A percentile compares a stretch with the other conserved stretches of the same genome.
These are phyloP conservation scores for Fusarium lateritium DNA, from an alignment of 2,329 filamentous ascomycete genomes.

Conservation along the genomic window DNA sequence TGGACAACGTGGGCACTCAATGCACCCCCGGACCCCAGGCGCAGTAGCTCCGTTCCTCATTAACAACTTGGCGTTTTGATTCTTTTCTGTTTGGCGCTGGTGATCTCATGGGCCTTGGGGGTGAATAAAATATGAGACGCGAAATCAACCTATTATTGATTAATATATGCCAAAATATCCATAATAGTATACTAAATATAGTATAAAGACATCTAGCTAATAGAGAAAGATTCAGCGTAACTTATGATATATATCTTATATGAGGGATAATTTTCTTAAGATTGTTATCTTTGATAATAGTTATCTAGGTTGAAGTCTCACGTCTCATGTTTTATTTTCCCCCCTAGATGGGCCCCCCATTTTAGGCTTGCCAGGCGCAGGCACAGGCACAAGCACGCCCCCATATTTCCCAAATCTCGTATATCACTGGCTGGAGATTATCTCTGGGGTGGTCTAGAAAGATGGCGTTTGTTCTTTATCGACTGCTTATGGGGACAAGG, in stretches of 20 bases:
- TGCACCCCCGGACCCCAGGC: constrained; percentile 22
- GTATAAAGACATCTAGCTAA: no score
- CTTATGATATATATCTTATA: no score
- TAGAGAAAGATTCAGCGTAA: no score
- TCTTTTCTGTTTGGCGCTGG: constrained; percentile 24
- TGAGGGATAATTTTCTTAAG: no score
- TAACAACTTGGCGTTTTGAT: constrained; percentile 19
- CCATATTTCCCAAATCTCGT: constrained; percentile 34
- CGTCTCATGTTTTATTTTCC: no score
- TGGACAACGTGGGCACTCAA: constrained; percentile 31
- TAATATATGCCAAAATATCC: no score
- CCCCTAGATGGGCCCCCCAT: constrained; percentile 15
- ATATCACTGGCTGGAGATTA: constrained; percentile 34
- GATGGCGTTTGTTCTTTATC: constrained; percentile 21
- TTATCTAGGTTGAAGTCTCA: no score
- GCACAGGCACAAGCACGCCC: constrained; percentile 18
- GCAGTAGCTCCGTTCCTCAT: constrained; percentile 24
- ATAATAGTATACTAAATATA: no score
- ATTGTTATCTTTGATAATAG: no score
- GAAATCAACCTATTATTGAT: no score
- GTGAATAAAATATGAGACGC: no score
- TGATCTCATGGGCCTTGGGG: constrained; percentile 26
- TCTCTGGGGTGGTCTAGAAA: constrained; percentile 21
- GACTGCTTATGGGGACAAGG: neutral
- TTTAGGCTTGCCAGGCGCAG: constrained; percentile 26